phyloP scores from a whole-genome alignment of 129 eudicot genomes.

The Erigeron canadensis region DNA sequence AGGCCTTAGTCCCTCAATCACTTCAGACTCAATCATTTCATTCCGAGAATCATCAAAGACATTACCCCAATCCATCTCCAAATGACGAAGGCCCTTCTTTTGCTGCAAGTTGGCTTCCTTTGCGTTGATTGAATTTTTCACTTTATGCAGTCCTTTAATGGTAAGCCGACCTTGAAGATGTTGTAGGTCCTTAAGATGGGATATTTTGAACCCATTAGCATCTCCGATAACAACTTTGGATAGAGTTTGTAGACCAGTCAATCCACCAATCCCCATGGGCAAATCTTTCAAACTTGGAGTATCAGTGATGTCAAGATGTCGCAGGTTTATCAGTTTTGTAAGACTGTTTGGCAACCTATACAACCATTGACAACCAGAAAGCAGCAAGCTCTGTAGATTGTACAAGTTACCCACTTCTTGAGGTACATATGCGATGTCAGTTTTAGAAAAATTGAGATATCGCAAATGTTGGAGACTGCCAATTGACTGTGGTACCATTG shows the following conservation, averaged over 20 bases:
- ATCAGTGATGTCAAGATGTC: slow-evolving; percentile 40
- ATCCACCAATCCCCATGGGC: slow-evolving; percentile 40
- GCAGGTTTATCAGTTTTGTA: slow-evolving; percentile 27
- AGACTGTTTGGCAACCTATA: slow-evolving; percentile 29
- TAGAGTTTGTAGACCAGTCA: slow-evolving; percentile 41
- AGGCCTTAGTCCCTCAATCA: slow-evolving; percentile 42
- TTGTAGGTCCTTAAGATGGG: slow-evolving; percentile 28
- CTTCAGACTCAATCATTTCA: slow-evolving; percentile 24
- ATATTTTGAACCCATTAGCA: slow-evolving; percentile 27
- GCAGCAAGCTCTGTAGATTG: slow-evolving; percentile 39
- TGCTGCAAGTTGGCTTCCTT: slow-evolving; percentile 38
- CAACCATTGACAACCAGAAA: slow-evolving; percentile 27
- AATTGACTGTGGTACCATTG: slow-evolving; percentile 22
- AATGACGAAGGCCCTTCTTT: slow-evolving; percentile 30
- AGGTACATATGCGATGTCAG: slow-evolving; percentile 26
- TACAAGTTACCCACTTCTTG: slow-evolving; percentile 27
- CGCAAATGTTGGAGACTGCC: slow-evolving; percentile 35
- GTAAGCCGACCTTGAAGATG: slow-evolving; percentile 35
- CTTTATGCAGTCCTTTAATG: slow-evolving; percentile 39
- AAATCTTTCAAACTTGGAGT: slow-evolving; percentile 38
- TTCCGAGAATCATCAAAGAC: slow-evolving; percentile 19
- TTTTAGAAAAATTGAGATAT: slow-evolving; percentile 31
- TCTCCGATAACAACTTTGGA: slow-evolving; percentile 29
- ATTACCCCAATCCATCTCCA: slow-evolving; percentile 42
- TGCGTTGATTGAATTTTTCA: slow-evolving; percentile 34